These are phyloP conservation scores for Chytriomyces sp. DNA, from an alignment of 192 early-diverging fungal species.

Conservation along the genomic window DNA sequence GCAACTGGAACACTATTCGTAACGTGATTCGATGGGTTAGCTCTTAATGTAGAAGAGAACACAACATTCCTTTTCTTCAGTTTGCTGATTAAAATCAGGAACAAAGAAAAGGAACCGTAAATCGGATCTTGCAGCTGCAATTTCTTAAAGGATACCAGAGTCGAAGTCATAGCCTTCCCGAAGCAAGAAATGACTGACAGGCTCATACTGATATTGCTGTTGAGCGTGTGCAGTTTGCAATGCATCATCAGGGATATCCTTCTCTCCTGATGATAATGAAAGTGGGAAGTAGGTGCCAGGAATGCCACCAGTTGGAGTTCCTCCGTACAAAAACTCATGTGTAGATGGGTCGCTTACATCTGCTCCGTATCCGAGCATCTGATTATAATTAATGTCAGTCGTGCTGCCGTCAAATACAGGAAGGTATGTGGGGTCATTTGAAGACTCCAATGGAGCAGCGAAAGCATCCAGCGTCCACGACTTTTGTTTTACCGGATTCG, in stretches of 20 bases:
- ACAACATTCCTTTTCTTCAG: too few relatives aligned
- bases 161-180: constrained; percentile 8
- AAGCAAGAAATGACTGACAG: not conserved
- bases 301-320: not conserved
- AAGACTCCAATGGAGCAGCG: not conserved
- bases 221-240: too few relatives aligned
- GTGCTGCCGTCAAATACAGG: constrained; percentile 22
- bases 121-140: too few relatives aligned
- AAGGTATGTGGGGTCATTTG: constrained; percentile 11
- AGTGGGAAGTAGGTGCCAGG: not conserved
- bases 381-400: constrained; percentile 10
- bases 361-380: constrained; percentile 13
- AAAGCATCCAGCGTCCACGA: too few relatives aligned
- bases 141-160: not conserved
- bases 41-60: too few relatives aligned
- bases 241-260: not conserved
- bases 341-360: constrained; percentile 13
- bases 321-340: constrained; percentile 22
- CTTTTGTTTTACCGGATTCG: too few relatives aligned
- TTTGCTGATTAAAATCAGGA: too few relatives aligned
- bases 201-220: not conserved
- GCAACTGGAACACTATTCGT: too few relatives aligned
- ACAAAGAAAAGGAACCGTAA: too few relatives aligned
- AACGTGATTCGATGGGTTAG: too few relatives aligned
- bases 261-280: not conserved